Evolutionary conservation across 1,139 yeast genomes (phyloP), one percentile per base, ranked within the genome.

Genomic region (Chernovozyma sophiae-reginae): DNA sequence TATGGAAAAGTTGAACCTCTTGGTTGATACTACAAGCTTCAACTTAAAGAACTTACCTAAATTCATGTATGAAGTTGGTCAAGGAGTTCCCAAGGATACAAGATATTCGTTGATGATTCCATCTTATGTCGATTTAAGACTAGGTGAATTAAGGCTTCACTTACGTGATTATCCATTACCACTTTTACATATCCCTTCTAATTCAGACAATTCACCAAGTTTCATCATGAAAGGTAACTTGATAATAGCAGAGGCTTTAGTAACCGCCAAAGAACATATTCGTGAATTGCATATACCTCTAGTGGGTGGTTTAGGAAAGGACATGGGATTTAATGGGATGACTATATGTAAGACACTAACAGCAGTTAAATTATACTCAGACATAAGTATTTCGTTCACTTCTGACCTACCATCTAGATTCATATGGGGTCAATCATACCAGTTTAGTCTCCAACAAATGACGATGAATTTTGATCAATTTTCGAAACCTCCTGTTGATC

Each of bases 361-460:
- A 0, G 70, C 94, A 0, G 80, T 87, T 30, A 89, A 90, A 53
- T 61, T 85, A 39, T 86, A 68, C 51, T 74, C 89, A 0, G 81
- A 81, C 40, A 55, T 87, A 44, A 60, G 65, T 11, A 69, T 86
- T 42, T 68, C 65, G 13, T 69, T 85, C 30, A 67, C 71, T 39
- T 74, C 95, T 0, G 63, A 67, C 15, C 56, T 60, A 7, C 81
- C 92, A 0, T 77, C 94, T 0, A 65, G 86, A 26, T 78, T 86
- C 30, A 78, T 86, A 0, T 89, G 96, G 95, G 95, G 96, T 22
- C 81, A 82, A 26, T 83, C 89, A 0, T 82, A 81, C 51, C 87
- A 81, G 49, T 90, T 95, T 28, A 94, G 89, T 1, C 73, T 90
- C 29, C 90, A 87, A 46, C 92, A 87, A 46, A 72, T 81, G 2